phyloP scores from a whole-genome alignment of 2,329 filamentous ascomycete genomes.

The Exophiala sp. region DNA sequence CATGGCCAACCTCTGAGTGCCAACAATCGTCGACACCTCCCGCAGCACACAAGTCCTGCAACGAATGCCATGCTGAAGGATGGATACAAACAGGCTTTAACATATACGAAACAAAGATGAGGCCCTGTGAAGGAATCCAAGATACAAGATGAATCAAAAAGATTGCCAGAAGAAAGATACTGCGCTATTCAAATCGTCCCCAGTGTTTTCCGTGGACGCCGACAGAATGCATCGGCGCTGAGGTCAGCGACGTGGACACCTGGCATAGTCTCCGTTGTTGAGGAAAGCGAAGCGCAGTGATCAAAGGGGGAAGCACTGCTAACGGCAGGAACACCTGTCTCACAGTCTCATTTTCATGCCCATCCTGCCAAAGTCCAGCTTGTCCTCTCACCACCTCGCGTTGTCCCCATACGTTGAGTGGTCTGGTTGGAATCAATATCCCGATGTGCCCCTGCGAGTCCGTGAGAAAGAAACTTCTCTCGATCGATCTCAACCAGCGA shows the following conservation, averaged over 20 bases:
- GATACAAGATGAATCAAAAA: not conserved
- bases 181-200: not conserved
- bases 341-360: slow-evolving; percentile 32
- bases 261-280: not conserved
- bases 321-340: not conserved
- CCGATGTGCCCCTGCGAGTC: slow-evolving; percentile 42
- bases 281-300: not conserved
- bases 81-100: not conserved
- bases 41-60: not conserved
- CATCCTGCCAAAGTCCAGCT: slow-evolving; percentile 46
- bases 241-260: not conserved
- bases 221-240: not conserved
- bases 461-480: slow-evolving; percentile 54
- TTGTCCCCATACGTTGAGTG: slow-evolving; percentile 33
- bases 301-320: slow-evolving; percentile 40
- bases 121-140: not conserved
- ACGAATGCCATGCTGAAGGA: not conserved
- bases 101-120: not conserved
- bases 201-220: not conserved
- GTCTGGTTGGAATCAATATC: slow-evolving; percentile 37
- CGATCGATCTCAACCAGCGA: slow-evolving; percentile 59
- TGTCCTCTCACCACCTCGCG: slow-evolving; percentile 41
- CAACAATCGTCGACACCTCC: not conserved
- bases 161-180: not conserved
- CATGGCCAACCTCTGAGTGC: not conserved